These are phyloP conservation scores for Populus euphratica DNA, from an alignment of 345 rosid species.

Conservation along the genomic window DNA sequence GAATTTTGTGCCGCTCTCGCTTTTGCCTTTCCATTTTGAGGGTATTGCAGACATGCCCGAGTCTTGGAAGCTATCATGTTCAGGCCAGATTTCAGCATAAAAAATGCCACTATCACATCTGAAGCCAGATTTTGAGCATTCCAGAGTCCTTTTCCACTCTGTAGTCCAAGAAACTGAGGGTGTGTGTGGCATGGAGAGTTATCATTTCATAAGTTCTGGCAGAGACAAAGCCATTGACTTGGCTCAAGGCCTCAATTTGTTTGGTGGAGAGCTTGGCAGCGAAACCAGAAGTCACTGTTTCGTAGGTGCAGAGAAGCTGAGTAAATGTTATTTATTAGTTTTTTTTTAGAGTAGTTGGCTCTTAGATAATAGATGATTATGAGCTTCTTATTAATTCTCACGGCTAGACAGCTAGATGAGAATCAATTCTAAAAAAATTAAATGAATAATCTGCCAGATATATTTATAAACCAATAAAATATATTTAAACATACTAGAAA, in stretches of 20 bases:
- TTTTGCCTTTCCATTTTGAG: slow-evolving; percentile 64
- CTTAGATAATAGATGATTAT: background rate
- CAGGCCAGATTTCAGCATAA: slow-evolving; percentile 81
- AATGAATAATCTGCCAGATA: too few species aligned
- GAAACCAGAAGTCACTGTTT: slow-evolving; percentile 60
- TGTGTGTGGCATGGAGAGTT: slow-evolving; percentile 60
- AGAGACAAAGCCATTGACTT: slow-evolving; percentile 47
- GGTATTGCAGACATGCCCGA: slow-evolving; percentile 53
- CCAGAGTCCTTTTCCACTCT: slow-evolving; percentile 55
- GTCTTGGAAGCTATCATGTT: slow-evolving; percentile 66
- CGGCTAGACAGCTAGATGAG: too few species aligned
- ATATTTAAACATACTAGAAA: too few species aligned
- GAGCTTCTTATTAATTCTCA: too few species aligned
- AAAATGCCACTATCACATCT: slow-evolving; percentile 60
- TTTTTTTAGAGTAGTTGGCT: background rate
- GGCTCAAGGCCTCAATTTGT: slow-evolving; percentile 46
- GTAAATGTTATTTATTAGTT: slow-evolving; percentile 27
- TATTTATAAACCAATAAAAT: too few species aligned
- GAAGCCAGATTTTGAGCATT: slow-evolving; percentile 33
- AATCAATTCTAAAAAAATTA: too few species aligned
- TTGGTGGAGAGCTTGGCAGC: slow-evolving; percentile 52
- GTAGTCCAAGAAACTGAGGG: slow-evolving; percentile 62
- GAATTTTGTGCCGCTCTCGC: slow-evolving; percentile 64
- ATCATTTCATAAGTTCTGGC: slow-evolving; percentile 57
- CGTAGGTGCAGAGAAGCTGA: slow-evolving; percentile 51